These are phyloP conservation scores for Pyricularia grisea DNA, from an alignment of 2,329 filamentous ascomycete genomes.

Conservation along the genomic window DNA sequence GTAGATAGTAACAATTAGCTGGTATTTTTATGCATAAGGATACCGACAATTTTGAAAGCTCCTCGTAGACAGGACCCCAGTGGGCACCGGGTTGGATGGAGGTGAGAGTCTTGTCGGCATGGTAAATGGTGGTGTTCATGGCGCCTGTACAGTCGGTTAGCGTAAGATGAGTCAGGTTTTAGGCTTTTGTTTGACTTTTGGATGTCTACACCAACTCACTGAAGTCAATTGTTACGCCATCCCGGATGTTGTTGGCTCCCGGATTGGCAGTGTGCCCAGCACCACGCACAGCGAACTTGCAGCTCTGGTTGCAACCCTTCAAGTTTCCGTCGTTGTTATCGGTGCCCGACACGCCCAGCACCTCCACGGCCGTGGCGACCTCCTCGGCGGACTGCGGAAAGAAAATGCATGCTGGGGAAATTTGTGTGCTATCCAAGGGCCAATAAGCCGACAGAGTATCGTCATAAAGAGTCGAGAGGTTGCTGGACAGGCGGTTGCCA, in stretches of 20 bases:
- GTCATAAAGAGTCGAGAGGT: neutral
- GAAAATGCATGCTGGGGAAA: neutral
- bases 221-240: constrained; percentile 16
- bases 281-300: constrained; percentile 28
- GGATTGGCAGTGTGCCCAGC: constrained; percentile 24
- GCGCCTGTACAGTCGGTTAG: constrained; percentile 13
- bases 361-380: neutral
- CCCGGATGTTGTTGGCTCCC: neutral
- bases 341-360: neutral
- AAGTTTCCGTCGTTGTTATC: constrained; percentile 7
- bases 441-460: neutral
- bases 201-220: neutral
- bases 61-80: constrained; percentile 28
- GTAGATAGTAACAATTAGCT: no score
- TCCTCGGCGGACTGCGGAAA: neutral
- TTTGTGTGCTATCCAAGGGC: neutral
- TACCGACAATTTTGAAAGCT: constrained; percentile 15
- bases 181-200: neutral
- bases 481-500: neutral
- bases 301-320: neutral
- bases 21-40: no score
- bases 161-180: neutral
- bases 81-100: constrained; percentile 24
- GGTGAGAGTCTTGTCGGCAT: constrained; percentile 18
- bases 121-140: constrained; percentile 20